Evolutionary conservation across 306 rosid species (phyloP).

Genomic region (Prunus dulcis): DNA sequence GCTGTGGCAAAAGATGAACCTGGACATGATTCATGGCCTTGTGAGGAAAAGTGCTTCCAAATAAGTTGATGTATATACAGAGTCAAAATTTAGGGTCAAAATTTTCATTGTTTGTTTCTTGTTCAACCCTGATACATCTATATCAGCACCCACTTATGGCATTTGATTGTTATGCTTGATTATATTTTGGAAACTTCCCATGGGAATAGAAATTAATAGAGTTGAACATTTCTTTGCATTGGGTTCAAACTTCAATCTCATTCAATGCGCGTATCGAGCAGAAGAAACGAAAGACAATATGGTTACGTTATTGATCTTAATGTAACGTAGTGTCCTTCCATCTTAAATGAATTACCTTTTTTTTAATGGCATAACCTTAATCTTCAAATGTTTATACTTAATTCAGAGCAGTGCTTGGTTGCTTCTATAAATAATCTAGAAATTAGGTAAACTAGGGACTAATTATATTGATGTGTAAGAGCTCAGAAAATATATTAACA

Average conservation of each 20-base stretch:
- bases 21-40: conserved; percentile 1
- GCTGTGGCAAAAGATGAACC: background rate
- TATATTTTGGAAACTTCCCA: no score
- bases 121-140: background rate
- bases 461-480: no score
- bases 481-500: no score
- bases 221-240: background rate
- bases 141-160: background rate
- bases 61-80: background rate
- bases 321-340: background rate
- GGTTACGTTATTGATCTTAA: background rate
- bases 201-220: no score
- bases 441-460: no score
- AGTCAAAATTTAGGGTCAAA: background rate
- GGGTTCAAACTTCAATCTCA: background rate
- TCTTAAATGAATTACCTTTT: no score
- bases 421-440: no score
- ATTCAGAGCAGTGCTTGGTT: no score
- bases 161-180: background rate
- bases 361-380: no score
- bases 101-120: background rate
- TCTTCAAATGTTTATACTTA: no score
- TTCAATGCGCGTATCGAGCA: background rate
- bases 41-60: background rate
- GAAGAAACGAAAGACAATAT: background rate